phyloP scores from a whole-genome alignment of 805 yeast genomes.

The Candida adriatica region DNA sequence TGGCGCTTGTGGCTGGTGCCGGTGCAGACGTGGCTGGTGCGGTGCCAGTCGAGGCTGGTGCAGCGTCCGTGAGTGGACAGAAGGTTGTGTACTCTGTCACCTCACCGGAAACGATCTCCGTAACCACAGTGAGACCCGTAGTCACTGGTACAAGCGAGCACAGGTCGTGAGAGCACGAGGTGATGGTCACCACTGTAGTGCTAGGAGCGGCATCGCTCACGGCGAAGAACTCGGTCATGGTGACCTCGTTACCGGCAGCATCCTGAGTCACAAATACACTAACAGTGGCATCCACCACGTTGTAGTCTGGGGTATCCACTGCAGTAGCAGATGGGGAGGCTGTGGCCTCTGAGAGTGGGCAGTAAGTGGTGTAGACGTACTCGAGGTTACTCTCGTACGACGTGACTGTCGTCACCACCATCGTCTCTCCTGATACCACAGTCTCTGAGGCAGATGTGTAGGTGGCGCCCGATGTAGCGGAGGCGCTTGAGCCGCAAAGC shows the following conservation, averaged over 20 bases:
- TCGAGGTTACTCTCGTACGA: constrained; percentile 9
- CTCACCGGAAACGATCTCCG: constrained; percentile 5
- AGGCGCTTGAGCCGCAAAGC: constrained; percentile 9
- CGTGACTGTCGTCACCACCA: constrained; percentile 13
- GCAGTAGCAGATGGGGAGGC: not conserved
- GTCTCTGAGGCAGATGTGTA: constrained; percentile 1
- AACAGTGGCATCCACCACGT: constrained; percentile 1
- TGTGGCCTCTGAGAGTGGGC: constrained; percentile 11
- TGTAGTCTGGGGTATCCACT: constrained; percentile 6
- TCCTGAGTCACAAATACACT: constrained; percentile 4
- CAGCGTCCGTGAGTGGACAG: constrained; percentile 16
- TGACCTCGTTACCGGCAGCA: constrained; percentile 6
- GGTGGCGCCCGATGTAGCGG: constrained; percentile 1
- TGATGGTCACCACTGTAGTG: constrained; percentile 16
- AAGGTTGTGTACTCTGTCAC: constrained; percentile 26
- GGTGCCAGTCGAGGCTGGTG: constrained; percentile 1
- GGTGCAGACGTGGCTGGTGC: constrained; percentile 1
- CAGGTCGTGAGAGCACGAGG: constrained; percentile 9
- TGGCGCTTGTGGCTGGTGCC: not conserved
- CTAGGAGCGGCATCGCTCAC: constrained; percentile 5
- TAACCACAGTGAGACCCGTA: constrained; percentile 11
- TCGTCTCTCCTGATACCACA: constrained; percentile 12
- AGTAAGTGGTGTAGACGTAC: constrained; percentile 15
- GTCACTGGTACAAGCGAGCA: constrained; percentile 11
- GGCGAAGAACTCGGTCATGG: constrained; percentile 3